Evolutionary conservation across 768 basidiomycete species (phyloP).

Genomic region (Rhizopogon vinicolor): DNA sequence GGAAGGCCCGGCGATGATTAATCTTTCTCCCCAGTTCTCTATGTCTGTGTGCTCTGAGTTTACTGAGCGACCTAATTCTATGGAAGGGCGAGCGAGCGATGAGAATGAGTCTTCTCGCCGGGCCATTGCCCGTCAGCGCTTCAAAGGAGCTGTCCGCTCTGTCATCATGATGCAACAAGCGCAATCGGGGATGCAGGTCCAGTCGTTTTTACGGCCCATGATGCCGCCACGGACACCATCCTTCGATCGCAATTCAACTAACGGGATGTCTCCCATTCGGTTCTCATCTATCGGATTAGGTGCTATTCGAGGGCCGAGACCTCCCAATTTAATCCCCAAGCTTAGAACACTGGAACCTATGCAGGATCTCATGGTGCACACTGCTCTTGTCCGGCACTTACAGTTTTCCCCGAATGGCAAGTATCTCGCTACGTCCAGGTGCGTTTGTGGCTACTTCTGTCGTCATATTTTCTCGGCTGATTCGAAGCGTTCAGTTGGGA

Average conservation of each 20-base stretch:
- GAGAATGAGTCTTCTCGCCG: constrained; percentile 21
- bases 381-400: constrained; percentile 47
- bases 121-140: constrained; percentile 30
- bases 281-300: constrained; percentile 28
- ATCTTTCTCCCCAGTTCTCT: constrained; percentile 4
- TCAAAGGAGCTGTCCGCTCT: constrained; percentile 39
- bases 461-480: constrained; percentile 4
- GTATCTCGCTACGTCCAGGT: constrained; percentile 51
- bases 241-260: constrained; percentile 23
- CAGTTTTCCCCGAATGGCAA: constrained; percentile 54
- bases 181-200: background rate
- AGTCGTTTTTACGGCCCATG: constrained; percentile 18
- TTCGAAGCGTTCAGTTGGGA: constrained; percentile 36
- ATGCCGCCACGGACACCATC: constrained; percentile 26
- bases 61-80: constrained; percentile 22
- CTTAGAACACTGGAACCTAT: constrained; percentile 34
- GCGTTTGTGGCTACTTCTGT: constrained; percentile 6
- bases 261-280: constrained; percentile 26
- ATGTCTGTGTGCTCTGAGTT: constrained; percentile 21
- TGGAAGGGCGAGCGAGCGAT: constrained; percentile 20
- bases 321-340: constrained; percentile 37
- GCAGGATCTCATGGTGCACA: constrained; percentile 41
- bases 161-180: constrained; percentile 37
- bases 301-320: constrained; percentile 35
- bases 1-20: background rate